Evolutionary conservation across 2,329 filamentous ascomycete species (phyloP).

Genomic region (Ustulina deusta): DNA sequence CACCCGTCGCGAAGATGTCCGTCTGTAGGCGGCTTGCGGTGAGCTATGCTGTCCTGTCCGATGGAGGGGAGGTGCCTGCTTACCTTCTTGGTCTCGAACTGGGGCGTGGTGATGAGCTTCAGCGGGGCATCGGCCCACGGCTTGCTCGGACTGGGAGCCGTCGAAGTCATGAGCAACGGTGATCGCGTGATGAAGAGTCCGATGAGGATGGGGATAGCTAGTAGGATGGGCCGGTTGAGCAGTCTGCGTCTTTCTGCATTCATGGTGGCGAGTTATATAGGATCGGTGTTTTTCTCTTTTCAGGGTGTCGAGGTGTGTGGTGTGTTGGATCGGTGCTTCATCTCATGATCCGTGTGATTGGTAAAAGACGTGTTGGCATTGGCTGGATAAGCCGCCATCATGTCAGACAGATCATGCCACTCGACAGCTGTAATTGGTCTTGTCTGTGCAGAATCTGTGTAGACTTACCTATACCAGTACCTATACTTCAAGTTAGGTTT

Average conservation of each 20-base stretch:
- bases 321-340: conserved; percentile 7
- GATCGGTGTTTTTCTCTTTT: conserved; percentile 16
- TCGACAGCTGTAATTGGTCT: not conserved
- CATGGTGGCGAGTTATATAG: conserved; percentile 28
- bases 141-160: conserved; percentile 46
- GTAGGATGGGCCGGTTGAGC: conserved; percentile 49
- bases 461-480: too few species aligned
- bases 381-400: conserved; percentile 18
- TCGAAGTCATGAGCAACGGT: conserved; percentile 56
- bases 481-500: too few species aligned
- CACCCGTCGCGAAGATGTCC: conserved; percentile 69
- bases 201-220: conserved; percentile 53
- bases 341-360: conserved; percentile 11
- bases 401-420: conserved; percentile 35
- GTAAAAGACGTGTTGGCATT: conserved; percentile 30
- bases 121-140: conserved; percentile 69
- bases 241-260: conserved; percentile 42
- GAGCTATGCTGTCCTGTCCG: not conserved
- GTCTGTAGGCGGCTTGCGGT: conserved; percentile 52
- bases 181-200: conserved; percentile 54
- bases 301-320: conserved; percentile 1
- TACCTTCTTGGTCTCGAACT: conserved; percentile 65
- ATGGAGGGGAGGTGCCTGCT: not conserved
- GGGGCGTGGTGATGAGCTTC: conserved; percentile 65
- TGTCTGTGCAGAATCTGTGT: not conserved